These are phyloP conservation scores for Aphanomyces astaci DNA, from an alignment of 352 stramenopile genomes.

Conservation along the genomic window DNA sequence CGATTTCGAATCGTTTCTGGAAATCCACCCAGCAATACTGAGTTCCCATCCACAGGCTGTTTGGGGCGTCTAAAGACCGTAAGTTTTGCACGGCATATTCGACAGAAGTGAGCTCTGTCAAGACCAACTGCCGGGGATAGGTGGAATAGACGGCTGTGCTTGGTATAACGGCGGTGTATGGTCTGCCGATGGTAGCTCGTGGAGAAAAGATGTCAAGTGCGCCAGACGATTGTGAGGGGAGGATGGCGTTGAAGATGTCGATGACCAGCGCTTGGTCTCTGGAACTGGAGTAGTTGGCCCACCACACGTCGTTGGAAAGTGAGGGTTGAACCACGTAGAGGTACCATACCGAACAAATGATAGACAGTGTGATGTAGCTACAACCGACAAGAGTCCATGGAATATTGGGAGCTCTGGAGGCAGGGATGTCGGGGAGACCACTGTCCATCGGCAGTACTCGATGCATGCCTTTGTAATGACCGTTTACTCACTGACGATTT, in stretches of 20 bases:
- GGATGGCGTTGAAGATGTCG: neutral
- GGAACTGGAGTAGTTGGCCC: slow-evolving; percentile 1
- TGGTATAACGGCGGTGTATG: neutral
- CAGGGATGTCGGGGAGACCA: too few species aligned
- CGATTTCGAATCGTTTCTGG: slow-evolving; percentile 6
- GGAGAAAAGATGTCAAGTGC: neutral
- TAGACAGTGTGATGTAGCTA: neutral
- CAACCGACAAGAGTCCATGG: neutral
- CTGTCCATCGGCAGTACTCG: too few species aligned
- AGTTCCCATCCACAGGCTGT: neutral
- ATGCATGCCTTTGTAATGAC: too few species aligned
- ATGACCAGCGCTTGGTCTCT: slow-evolving; percentile 11
- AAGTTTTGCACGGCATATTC: slow-evolving; percentile 6
- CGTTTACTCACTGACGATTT: too few species aligned
- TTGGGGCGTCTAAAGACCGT: neutral
- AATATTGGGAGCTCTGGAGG: too few species aligned
- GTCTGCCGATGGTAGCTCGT: neutral
- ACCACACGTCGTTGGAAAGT: slow-evolving; percentile 17
- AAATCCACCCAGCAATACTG: slow-evolving; percentile 22
- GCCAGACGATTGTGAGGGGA: neutral
- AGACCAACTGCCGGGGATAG: neutral
- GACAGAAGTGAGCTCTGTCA: slow-evolving; percentile 12
- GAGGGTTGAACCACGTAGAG: neutral
- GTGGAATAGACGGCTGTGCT: neutral
- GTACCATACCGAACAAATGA: neutral